Evolutionary conservation across 495 filamentous ascomycete species (phyloP).

Genomic region (Daldinia grandis): DNA sequence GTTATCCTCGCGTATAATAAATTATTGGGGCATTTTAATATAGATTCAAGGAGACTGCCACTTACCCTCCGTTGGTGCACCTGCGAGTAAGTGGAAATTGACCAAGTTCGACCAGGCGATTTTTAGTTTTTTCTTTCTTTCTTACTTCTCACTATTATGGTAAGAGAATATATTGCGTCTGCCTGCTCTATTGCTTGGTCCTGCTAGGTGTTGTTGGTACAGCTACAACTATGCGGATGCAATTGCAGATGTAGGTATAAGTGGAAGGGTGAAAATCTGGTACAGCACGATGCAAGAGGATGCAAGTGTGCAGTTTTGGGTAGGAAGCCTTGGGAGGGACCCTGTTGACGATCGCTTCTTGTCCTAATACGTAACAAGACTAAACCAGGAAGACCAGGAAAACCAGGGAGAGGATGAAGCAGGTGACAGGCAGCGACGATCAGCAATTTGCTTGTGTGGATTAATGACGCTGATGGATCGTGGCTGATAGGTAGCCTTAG

Average conservation of each 20-base stretch:
- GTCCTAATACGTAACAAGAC: constrained; percentile 27
- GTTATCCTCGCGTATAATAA: constrained; percentile 27
- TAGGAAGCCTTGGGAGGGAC: constrained; percentile 10
- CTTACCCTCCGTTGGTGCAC: constrained; percentile 34
- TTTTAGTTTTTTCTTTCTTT: constrained; percentile 4
- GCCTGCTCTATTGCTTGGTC: constrained; percentile 4
- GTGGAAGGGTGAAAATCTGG: constrained; percentile 14
- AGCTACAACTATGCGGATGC: constrained; percentile 21
- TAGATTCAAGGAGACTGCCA: constrained; percentile 21
- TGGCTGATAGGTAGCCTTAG: constrained; percentile 24
- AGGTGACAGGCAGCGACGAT: constrained; percentile 33
- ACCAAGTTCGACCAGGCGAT: constrained; percentile 21
- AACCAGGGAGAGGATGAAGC: constrained; percentile 18
- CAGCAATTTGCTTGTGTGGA: constrained; percentile 18
- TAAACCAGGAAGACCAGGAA: constrained; percentile 1
- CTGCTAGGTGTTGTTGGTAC: constrained; percentile 16
- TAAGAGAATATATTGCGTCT: constrained; percentile 17
- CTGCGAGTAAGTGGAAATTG: constrained; percentile 17
- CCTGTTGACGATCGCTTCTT: constrained; percentile 30
- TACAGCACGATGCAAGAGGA: constrained; percentile 31
- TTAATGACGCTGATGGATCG: constrained; percentile 23
- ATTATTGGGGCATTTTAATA: constrained; percentile 40
- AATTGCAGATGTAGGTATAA: constrained; percentile 19
- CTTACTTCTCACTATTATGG: constrained; percentile 1
- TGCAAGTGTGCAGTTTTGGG: constrained; percentile 29